phyloP scores from a whole-genome alignment of 306 rosid genomes.

The Rubus idaeus region DNA sequence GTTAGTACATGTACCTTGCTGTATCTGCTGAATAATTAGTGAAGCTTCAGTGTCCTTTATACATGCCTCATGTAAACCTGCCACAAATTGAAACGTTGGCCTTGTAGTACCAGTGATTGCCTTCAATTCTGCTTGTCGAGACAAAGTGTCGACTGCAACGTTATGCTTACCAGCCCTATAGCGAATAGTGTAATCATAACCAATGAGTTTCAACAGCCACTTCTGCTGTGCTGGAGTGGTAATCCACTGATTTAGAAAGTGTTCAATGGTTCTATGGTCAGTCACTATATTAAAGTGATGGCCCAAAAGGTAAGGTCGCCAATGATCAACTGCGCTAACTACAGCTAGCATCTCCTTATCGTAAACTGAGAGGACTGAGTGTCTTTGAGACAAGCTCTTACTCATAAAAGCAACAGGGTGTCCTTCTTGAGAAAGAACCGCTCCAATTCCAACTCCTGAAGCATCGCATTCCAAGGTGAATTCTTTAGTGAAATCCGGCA shows the following conservation, averaged over 20 bases:
- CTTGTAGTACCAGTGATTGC: no score
- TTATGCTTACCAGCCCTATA: background rate
- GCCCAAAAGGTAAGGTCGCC: no score
- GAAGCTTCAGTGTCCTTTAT: background rate
- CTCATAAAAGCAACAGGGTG: no score
- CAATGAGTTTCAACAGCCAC: no score
- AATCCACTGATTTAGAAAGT: background rate
- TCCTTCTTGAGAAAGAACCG: no score
- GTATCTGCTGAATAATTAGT: background rate
- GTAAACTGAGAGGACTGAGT: background rate
- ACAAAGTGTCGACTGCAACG: background rate
- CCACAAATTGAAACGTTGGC: rapidly evolving
- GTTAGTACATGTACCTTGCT: background rate
- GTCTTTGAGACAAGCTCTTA: no score
- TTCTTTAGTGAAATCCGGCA: no score
- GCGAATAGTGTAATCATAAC: background rate
- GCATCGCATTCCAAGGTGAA: no score
- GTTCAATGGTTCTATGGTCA: no score
- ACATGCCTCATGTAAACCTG: background rate
- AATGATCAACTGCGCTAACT: background rate
- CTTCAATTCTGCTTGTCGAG: background rate
- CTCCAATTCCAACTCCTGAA: no score
- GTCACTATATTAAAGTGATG: no score
- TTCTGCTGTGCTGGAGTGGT: background rate
- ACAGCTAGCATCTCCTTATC: background rate